Conservation (phyloP, 805 yeast genomes). For the Pichia deserticola region DNA sequence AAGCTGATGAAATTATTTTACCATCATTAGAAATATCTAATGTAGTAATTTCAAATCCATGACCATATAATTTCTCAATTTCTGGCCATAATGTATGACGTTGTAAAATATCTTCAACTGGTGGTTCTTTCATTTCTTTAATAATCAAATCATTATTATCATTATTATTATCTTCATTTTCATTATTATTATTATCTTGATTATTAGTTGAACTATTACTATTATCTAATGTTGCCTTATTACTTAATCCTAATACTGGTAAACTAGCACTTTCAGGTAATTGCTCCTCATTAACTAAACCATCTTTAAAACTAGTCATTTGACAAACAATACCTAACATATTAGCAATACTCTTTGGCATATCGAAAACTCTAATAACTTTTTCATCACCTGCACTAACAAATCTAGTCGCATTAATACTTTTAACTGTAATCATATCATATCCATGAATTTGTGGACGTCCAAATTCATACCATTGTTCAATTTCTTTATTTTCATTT, state of each 20-base stretch:
- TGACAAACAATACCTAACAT: constrained; percentile 42
- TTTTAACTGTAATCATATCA: constrained; percentile 79
- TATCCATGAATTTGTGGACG: constrained; percentile 98
- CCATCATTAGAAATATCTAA: constrained; percentile 64
- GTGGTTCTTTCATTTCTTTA: constrained; percentile 47
- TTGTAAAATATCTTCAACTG: constrained; percentile 86
- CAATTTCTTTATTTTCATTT: too few species aligned
- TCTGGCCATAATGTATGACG: constrained; percentile 94
- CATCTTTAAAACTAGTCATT: background rate
- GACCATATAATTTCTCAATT: constrained; percentile 90
- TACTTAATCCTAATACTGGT: constrained; percentile 90
- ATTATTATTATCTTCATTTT: background rate
- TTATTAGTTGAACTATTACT: constrained; percentile 32
- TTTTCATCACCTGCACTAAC: constrained; percentile 97
- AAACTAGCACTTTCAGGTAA: constrained; percentile 77
- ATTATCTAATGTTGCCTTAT: constrained; percentile 64
- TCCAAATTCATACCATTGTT: constrained; percentile 80
- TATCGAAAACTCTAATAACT: constrained; percentile 78
- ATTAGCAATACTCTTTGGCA: constrained; percentile 70
- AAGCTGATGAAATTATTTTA: constrained; percentile 74
- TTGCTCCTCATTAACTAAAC: constrained; percentile 8
- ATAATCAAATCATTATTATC: constrained; percentile 42
- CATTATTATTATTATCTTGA: constrained; percentile 30
- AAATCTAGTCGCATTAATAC: constrained; percentile 54
- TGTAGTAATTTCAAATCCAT: constrained; percentile 88